Base-by-base conservation (phyloP, 495 filamentous ascomycete species). In the Trichoderma asperelloides region DNA sequence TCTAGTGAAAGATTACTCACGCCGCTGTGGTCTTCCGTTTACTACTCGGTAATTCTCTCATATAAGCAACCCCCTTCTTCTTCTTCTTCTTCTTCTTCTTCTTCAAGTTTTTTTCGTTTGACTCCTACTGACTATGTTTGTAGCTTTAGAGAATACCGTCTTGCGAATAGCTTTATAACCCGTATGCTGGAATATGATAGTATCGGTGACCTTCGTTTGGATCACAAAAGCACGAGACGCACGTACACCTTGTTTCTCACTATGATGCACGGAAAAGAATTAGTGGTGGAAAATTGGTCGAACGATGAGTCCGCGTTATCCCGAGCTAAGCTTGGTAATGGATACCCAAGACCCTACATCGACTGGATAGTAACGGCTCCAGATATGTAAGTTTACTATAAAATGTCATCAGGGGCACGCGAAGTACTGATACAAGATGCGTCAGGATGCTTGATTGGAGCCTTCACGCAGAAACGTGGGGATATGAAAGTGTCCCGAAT, bases 341-440 rank as follows among this genome's bases (percentile, higher is more conserved):
- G 40, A 11, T 8, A 3, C 2, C 41, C 64, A 28, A 12, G 1
- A 39, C 78, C 76, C 27, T 67, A 74, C 8, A 66, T 79, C 1
- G 78, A 80, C 60, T 84, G 80, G 78, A 72, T 73, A 23, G 65
- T 84, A 5, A 73, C 75, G 47, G 71, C 79, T 21, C 62, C 62
- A 8, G 62, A 64, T 1, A 64, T 39, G 62, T 40, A 64, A 64
- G 62, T 64, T 28, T 21, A 7, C 60, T 25, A 27, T 27, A 4
- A 63, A n/a, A 25, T 1, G 21, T 28, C 13, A 23, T 33, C 60
- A 8, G 33, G 1, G 9, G 27, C 13, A 18, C 4, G 21, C 27
- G 6, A 12, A 40, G 21, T 7, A n/a, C n/a, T 45, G 15, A 45
- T 13, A 18, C 3, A 25, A 39, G 13, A 11, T 7, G 27, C 16